phyloP scores from a whole-genome alignment of 768 basidiomycete species.

The Tylopilus vinaceipallidus region DNA sequence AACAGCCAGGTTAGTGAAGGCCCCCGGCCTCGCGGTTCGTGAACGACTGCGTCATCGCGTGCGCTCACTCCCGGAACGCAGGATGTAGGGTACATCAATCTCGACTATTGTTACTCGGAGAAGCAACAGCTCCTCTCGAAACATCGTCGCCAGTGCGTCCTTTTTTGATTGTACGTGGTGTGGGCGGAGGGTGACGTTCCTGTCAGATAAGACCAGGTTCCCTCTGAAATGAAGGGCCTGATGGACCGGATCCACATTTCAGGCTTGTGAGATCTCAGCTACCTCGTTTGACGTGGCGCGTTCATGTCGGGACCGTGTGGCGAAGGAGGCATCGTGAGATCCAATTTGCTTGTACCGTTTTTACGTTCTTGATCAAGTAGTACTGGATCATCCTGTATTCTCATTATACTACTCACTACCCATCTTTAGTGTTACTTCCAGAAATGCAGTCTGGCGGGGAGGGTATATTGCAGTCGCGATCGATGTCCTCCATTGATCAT shows the following conservation, averaged over 20 bases:
- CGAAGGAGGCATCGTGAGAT: conserved; percentile 59
- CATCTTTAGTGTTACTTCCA: too few species aligned
- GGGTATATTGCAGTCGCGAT: too few species aligned
- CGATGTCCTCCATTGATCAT: too few species aligned
- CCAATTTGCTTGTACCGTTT: not conserved
- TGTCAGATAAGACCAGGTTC: conserved; percentile 49
- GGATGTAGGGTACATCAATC: conserved; percentile 61
- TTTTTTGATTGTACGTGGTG: not conserved
- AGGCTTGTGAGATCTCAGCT: conserved; percentile 50
- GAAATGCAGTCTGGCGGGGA: too few species aligned
- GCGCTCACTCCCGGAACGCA: conserved; percentile 21
- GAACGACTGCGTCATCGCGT: not conserved
- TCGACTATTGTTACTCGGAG: conserved; percentile 68
- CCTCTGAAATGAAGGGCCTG: conserved; percentile 57
- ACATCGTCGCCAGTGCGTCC: conserved; percentile 52
- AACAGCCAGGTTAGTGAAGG: conserved; percentile 49
- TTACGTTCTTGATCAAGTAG: not conserved
- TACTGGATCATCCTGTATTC: too few species aligned
- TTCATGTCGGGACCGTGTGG: conserved; percentile 28
- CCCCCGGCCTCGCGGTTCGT: conserved; percentile 48
- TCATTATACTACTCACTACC: too few species aligned
- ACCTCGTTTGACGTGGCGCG: not conserved
- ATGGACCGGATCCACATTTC: conserved; percentile 54
- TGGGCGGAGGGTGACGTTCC: not conserved
- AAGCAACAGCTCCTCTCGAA: conserved; percentile 47